These are phyloP conservation scores for Alternaria conjuncta DNA, from an alignment of 2,329 filamentous ascomycete genomes.

Conservation along the genomic window DNA sequence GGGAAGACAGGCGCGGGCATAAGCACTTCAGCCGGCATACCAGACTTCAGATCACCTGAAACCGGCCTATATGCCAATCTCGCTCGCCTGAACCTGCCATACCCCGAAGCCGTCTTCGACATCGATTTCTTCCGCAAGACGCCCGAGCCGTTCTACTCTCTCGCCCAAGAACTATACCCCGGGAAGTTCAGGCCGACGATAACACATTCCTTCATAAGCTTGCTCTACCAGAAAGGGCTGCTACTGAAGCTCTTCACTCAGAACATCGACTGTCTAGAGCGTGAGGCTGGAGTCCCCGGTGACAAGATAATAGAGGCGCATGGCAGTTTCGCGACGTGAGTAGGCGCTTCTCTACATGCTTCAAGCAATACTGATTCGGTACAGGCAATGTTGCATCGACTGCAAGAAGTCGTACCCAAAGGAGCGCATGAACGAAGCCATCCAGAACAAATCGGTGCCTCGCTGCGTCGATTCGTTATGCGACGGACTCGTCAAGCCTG, in stretches of 20 bases:
- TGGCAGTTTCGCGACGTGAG: conserved; percentile 77
- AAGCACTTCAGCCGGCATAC: conserved; percentile 75
- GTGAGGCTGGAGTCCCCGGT: conserved; percentile 79
- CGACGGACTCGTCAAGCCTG: conserved; percentile 83
- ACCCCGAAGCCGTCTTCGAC: conserved; percentile 93
- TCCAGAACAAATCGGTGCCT: conserved; percentile 73
- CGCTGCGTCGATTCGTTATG: conserved; percentile 69
- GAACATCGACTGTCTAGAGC: conserved; percentile 96
- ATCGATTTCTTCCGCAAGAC: conserved; percentile 86
- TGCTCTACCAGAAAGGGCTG: conserved; percentile 79
- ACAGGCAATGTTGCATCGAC: conserved; percentile 84
- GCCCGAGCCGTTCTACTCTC: conserved; percentile 87
- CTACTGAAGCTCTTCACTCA: conserved; percentile 92
- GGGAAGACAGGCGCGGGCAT: conserved; percentile 80
- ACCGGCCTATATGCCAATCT: conserved; percentile 96
- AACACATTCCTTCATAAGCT: conserved; percentile 84
- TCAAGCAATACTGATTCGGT: neutral
- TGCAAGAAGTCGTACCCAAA: conserved; percentile 77
- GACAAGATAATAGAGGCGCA: conserved; percentile 91
- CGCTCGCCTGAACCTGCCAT: conserved; percentile 80
- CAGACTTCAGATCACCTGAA: conserved; percentile 91
- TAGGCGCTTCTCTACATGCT: too few relatives aligned
- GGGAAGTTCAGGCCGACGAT: conserved; percentile 88
- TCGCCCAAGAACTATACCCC: conserved; percentile 91
- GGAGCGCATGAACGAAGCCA: conserved; percentile 73